phyloP scores from a whole-genome alignment of 2,329 filamentous ascomycete species.

The Verticillium alfalfae region DNA sequence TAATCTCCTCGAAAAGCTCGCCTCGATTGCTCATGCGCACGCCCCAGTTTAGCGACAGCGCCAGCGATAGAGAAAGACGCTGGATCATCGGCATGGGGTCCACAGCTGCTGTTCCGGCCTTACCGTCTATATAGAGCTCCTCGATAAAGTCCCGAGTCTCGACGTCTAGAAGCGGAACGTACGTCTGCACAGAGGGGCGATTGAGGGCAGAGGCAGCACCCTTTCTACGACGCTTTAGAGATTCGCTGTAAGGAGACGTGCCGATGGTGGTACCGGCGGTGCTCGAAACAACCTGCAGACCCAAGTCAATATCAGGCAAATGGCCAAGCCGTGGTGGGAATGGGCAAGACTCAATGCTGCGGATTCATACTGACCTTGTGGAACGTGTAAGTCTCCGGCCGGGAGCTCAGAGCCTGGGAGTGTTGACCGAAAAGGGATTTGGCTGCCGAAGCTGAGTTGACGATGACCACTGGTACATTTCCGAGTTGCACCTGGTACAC shows the following conservation, averaged over 20 bases:
- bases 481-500: constrained; percentile 55
- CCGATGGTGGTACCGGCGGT: constrained; percentile 64
- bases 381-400: constrained; percentile 54
- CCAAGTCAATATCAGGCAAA: not conserved
- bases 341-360: not conserved
- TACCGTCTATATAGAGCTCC: constrained; percentile 54
- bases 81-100: constrained; percentile 67
- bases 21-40: constrained; percentile 54
- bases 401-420: constrained; percentile 46
- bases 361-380: constrained; percentile 38
- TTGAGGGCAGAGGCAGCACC: constrained; percentile 62
- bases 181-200: constrained; percentile 57
- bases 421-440: constrained; percentile 46
- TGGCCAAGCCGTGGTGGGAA: not conserved
- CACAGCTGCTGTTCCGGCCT: constrained; percentile 45
- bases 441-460: constrained; percentile 48
- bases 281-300: constrained; percentile 50
- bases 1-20: constrained; percentile 56
- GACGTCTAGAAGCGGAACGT: constrained; percentile 56
- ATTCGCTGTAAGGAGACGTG: constrained; percentile 61
- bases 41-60: constrained; percentile 63
- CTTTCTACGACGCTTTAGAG: constrained; percentile 57
- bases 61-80: constrained; percentile 55
- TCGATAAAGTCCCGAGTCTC: constrained; percentile 59
- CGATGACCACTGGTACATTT: constrained; percentile 49